Conservation (phyloP, 2,329 filamentous ascomycete genomes). For the Aspergillus sp. region DNA sequence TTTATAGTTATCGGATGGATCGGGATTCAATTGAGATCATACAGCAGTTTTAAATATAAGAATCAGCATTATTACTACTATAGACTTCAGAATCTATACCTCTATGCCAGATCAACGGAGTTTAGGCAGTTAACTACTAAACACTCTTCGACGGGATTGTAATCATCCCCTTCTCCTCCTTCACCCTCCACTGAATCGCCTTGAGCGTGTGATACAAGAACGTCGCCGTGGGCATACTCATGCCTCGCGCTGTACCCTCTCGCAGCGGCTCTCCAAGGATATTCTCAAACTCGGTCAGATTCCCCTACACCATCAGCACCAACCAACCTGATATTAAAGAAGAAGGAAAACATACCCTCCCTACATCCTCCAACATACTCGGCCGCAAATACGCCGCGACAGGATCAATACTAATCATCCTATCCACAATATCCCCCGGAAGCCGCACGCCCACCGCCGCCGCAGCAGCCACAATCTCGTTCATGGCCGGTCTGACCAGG, state of each 20-base stretch:
- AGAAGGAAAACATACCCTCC: slow-evolving; percentile 4
- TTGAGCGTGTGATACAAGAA: slow-evolving; percentile 7
- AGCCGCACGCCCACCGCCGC: slow-evolving; percentile 46
- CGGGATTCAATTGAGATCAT: no score
- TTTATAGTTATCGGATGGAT: no score
- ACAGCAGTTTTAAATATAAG: no score
- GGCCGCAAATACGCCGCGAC: slow-evolving; percentile 43
- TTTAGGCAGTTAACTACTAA: background rate
- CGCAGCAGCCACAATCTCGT: slow-evolving; percentile 43
- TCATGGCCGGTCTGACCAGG: slow-evolving; percentile 55
- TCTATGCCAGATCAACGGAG: no score
- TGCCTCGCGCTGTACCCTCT: slow-evolving; percentile 1
- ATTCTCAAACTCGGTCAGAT: slow-evolving; percentile 10
- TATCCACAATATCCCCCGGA: slow-evolving; percentile 41
- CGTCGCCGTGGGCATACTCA: slow-evolving; percentile 1
- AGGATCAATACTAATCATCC: slow-evolving; percentile 49
- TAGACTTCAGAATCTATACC: no score
- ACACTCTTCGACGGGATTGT: background rate
- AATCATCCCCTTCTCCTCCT: slow-evolving; percentile 4
- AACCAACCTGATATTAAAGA: background rate
- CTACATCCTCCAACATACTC: slow-evolving; percentile 56
- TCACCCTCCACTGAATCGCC: slow-evolving; percentile 7
- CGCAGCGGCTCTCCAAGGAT: slow-evolving; percentile 7
- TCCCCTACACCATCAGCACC: slow-evolving; percentile 1
- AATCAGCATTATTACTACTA: no score